These are phyloP conservation scores for Piper longum DNA, from an alignment of 164 flowering plant species.

Conservation along the genomic window DNA sequence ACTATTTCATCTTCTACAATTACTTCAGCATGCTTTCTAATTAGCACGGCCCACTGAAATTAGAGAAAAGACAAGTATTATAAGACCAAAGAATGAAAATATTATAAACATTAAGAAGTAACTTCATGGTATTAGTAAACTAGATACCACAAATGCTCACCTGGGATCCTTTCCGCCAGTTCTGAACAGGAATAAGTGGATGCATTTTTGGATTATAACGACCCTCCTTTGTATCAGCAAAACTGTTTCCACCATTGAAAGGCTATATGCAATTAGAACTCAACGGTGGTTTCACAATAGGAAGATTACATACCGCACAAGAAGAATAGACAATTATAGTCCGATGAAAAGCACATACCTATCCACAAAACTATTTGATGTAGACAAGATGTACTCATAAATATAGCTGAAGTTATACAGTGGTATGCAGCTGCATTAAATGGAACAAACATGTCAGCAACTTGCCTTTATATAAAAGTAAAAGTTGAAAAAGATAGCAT, in stretches of 20 bases:
- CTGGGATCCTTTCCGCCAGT: slow-evolving; percentile 99
- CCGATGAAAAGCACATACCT: slow-evolving; percentile 35
- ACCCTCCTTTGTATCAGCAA: slow-evolving; percentile 85
- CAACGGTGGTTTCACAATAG: slow-evolving; percentile 6
- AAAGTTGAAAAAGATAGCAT: too few species aligned
- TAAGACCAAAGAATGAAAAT: neutral
- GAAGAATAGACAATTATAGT: neutral
- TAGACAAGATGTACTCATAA: slow-evolving; percentile 81
- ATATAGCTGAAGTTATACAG: slow-evolving; percentile 94
- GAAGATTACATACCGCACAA: slow-evolving; percentile 6
- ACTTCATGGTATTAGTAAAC: neutral
- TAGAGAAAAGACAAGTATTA: slow-evolving; percentile 1
- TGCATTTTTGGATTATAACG: slow-evolving; percentile 95
- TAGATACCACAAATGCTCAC: slow-evolving; percentile 14
- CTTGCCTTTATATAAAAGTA: neutral
- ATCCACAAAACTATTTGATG: slow-evolving; percentile 91
- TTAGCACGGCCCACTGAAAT: slow-evolving; percentile 76
- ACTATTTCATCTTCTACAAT: slow-evolving; percentile 60
- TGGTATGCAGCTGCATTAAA: slow-evolving; percentile 74
- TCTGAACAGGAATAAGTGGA: slow-evolving; percentile 66
- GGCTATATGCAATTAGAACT: slow-evolving; percentile 14
- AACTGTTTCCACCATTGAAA: slow-evolving; percentile 41
- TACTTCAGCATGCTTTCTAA: slow-evolving; percentile 78
- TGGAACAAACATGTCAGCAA: neutral
- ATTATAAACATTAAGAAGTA: neutral